Evolutionary conservation across 2,329 filamentous ascomycete genomes (phyloP).

Genomic region (Coniella vitis): DNA sequence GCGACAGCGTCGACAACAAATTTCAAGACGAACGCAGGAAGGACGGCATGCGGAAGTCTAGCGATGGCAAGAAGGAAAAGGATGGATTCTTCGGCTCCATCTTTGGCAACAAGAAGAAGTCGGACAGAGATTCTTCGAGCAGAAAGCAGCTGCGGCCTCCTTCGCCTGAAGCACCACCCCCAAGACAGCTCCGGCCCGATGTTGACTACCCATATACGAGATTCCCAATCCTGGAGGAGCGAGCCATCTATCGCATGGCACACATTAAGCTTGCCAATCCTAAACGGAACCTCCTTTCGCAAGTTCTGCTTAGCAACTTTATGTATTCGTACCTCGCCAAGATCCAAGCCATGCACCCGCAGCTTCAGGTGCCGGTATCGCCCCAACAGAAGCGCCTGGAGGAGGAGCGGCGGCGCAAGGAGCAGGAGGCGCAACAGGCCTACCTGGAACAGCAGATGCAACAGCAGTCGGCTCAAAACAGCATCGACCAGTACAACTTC

Average conservation of each 20-base stretch:
- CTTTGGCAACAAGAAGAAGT: conserved; percentile 88
- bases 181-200: conserved; percentile 70
- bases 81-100: conserved; percentile 90
- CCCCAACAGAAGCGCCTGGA: conserved; percentile 44
- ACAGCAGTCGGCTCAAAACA: conserved; percentile 22
- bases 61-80: conserved; percentile 80
- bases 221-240: conserved; percentile 90
- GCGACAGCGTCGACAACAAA: conserved; percentile 64
- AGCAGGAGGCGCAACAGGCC: conserved; percentile 35
- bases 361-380: conserved; percentile 83
- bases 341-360: conserved; percentile 97
- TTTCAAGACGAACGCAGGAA: conserved; percentile 79
- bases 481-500: conserved; percentile 26
- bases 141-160: conserved; percentile 73
- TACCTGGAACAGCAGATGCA: conserved; percentile 37
- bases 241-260: conserved; percentile 96
- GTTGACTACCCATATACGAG: conserved; percentile 94
- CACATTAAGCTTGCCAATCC: conserved; percentile 99
- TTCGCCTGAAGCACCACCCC: conserved; percentile 66
- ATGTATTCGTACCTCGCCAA: conserved; percentile 99
- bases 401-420: conserved; percentile 43
- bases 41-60: conserved; percentile 65
- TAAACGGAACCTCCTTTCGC: conserved; percentile 81
- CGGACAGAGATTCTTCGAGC: conserved; percentile 63
- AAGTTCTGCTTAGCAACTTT: conserved; percentile 95